phyloP scores from a whole-genome alignment of 495 filamentous ascomycete species.

The Lindgomyces ingoldianus region DNA sequence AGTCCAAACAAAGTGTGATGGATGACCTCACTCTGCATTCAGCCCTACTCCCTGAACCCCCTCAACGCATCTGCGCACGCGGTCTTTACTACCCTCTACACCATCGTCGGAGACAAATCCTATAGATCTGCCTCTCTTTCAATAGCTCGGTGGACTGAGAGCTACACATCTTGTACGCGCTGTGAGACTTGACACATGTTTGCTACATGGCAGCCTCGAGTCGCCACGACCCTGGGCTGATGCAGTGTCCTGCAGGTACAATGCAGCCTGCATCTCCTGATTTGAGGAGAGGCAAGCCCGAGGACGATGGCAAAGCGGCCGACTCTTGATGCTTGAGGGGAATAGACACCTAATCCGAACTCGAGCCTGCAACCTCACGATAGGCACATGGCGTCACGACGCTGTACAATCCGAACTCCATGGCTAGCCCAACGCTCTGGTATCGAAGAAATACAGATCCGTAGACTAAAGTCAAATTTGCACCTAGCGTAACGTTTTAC shows the following conservation, averaged over 20 bases:
- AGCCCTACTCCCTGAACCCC: background rate
- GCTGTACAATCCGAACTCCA: too few species aligned
- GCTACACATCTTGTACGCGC: background rate
- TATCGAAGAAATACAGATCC: conserved; percentile 2
- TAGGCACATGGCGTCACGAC: too few species aligned
- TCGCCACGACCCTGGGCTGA: background rate
- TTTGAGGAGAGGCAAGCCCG: background rate
- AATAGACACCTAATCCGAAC: background rate
- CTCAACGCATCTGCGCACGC: too few species aligned
- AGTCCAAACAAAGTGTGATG: background rate
- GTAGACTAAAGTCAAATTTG: background rate
- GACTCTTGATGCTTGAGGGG: background rate
- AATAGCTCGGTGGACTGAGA: background rate
- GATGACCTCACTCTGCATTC: background rate
- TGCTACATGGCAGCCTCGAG: background rate
- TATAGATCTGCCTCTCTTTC: background rate
- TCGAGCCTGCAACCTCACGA: background rate
- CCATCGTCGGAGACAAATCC: background rate
- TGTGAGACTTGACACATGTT: background rate
- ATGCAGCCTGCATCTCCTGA: background rate
- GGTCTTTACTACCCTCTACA: background rate
- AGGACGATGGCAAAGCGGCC: background rate
- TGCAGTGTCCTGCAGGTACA: conserved; percentile 15
- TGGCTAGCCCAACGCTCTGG: conserved; percentile 7
- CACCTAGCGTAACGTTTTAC: conserved; percentile 2